These are phyloP conservation scores for Psophocarpus tetragonolobus DNA, from an alignment of 306 rosid species.

Conservation along the genomic window DNA sequence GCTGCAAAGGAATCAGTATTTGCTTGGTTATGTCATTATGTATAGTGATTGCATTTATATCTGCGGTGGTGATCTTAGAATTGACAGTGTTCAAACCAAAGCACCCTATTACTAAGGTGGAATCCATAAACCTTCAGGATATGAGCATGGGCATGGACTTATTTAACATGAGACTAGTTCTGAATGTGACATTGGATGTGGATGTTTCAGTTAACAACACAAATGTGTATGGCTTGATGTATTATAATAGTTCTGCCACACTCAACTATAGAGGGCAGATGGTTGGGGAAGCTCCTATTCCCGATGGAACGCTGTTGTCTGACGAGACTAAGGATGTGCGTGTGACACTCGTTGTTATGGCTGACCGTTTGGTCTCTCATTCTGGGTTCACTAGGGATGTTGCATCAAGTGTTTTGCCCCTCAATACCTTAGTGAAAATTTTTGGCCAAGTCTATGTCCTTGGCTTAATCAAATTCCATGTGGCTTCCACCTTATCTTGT, in stretches of 20 bases:
- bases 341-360: slow-evolving; percentile 56
- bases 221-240: slow-evolving; percentile 54
- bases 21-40: slow-evolving; percentile 33
- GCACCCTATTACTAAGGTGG: slow-evolving; percentile 23
- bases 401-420: slow-evolving; percentile 42
- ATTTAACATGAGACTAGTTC: neutral
- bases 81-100: slow-evolving; percentile 59
- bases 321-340: slow-evolving; percentile 41
- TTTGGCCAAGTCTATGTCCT: slow-evolving; percentile 47
- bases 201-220: slow-evolving; percentile 51
- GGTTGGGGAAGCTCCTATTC: slow-evolving; percentile 60
- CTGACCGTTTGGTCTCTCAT: slow-evolving; percentile 47
- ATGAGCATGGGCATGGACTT: slow-evolving; percentile 32
- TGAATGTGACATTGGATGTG: slow-evolving; percentile 54
- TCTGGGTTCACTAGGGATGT: slow-evolving; percentile 40
- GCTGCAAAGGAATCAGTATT: slow-evolving; percentile 24
- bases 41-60: neutral
- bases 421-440: slow-evolving; percentile 41
- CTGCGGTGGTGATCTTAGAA: slow-evolving; percentile 40
- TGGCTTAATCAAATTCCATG: slow-evolving; percentile 49
- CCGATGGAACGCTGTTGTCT: slow-evolving; percentile 37
- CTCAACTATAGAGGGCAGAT: slow-evolving; percentile 58
- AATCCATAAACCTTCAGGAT: slow-evolving; percentile 37
- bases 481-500: slow-evolving; percentile 49
- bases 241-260: slow-evolving; percentile 37